phyloP scores from a whole-genome alignment of 768 basidiomycete species.

The Amanita subjunquillea region DNA sequence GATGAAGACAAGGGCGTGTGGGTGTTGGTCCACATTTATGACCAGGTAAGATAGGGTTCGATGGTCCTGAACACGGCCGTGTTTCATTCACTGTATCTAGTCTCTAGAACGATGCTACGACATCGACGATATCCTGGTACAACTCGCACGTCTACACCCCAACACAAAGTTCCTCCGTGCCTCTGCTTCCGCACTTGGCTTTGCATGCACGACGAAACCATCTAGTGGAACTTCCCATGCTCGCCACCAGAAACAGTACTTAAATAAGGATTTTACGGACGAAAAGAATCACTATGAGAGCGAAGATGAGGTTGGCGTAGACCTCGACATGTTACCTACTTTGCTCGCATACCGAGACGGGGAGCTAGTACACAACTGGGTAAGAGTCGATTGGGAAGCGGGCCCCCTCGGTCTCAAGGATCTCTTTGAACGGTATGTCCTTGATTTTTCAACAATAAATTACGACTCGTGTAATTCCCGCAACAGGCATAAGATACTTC shows the following conservation, averaged over 20 bases:
- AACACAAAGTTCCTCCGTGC: slow-evolving; percentile 76
- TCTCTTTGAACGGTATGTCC: slow-evolving; percentile 3
- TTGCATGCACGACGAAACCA: slow-evolving; percentile 28
- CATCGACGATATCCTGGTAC: slow-evolving; percentile 58
- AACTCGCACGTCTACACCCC: slow-evolving; percentile 58
- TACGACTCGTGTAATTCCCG: neutral
- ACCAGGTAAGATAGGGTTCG: slow-evolving; percentile 43
- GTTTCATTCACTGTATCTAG: slow-evolving; percentile 23
- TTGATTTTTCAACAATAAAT: neutral
- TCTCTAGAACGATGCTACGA: slow-evolving; percentile 65
- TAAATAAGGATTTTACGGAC: slow-evolving; percentile 25
- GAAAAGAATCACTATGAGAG: slow-evolving; percentile 20
- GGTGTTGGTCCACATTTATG: slow-evolving; percentile 83
- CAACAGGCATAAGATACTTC: neutral
- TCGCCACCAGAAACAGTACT: slow-evolving; percentile 18
- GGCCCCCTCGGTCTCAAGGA: slow-evolving; percentile 19
- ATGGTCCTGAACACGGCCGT: neutral
- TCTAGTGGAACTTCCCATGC: slow-evolving; percentile 10
- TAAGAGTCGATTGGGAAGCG: slow-evolving; percentile 82
- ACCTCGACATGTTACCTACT: slow-evolving; percentile 73
- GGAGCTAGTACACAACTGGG: slow-evolving; percentile 82
- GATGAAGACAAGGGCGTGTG: slow-evolving; percentile 65
- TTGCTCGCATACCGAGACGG: slow-evolving; percentile 71
- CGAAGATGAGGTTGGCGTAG: slow-evolving; percentile 48
- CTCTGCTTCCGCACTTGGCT: slow-evolving; percentile 67